Percentiles rank a stretch among this genome's conserved stretches.
These are phyloP conservation scores for Mycena haematopus DNA, from an alignment of 768 basidiomycete genomes.

Conservation along the genomic window DNA sequence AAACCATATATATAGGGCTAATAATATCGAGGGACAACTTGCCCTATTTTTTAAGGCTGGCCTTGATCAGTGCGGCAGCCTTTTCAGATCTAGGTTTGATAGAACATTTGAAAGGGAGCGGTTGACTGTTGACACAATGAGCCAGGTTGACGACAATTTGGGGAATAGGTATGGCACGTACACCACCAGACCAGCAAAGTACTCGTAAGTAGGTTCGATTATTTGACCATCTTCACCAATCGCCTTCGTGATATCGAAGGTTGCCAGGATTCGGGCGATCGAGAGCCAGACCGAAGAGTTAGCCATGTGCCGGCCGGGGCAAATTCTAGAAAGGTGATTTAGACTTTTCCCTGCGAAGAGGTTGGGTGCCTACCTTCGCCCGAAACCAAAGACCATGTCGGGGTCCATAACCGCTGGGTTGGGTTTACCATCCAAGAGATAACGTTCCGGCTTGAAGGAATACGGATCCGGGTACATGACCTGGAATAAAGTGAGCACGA, in stretches of 20 bases:
- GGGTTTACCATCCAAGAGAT: constrained; percentile 22
- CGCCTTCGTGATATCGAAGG: constrained; percentile 16
- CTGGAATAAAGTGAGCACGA: background rate
- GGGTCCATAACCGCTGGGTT: constrained; percentile 10
- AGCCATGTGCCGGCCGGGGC: constrained; percentile 17
- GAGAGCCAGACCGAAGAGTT: constrained; percentile 6
- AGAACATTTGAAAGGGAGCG: constrained; percentile 36
- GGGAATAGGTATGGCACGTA: background rate
- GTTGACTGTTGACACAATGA: constrained; percentile 24
- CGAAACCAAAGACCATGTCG: constrained; percentile 21
- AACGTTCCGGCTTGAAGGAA: constrained; percentile 39
- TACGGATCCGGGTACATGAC: constrained; percentile 37
- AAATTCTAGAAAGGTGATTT: constrained; percentile 19
- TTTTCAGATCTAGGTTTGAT: constrained; percentile 38
- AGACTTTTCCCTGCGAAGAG: background rate
- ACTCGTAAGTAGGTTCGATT: constrained; percentile 36
- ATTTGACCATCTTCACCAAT: constrained; percentile 4
- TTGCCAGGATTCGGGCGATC: constrained; percentile 1
- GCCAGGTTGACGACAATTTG: background rate
- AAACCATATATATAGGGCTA: too few relatives aligned
- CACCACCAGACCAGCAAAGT: constrained; percentile 1
- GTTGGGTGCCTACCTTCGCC: background rate
- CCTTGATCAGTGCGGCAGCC: constrained; percentile 31
- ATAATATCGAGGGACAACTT: too few relatives aligned
- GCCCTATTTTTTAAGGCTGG: background rate